Evolutionary conservation across 139 green algal species (phyloP), one percentile per base, ranked within the genome.

Genomic region (Micractinium conductrix): DNA sequence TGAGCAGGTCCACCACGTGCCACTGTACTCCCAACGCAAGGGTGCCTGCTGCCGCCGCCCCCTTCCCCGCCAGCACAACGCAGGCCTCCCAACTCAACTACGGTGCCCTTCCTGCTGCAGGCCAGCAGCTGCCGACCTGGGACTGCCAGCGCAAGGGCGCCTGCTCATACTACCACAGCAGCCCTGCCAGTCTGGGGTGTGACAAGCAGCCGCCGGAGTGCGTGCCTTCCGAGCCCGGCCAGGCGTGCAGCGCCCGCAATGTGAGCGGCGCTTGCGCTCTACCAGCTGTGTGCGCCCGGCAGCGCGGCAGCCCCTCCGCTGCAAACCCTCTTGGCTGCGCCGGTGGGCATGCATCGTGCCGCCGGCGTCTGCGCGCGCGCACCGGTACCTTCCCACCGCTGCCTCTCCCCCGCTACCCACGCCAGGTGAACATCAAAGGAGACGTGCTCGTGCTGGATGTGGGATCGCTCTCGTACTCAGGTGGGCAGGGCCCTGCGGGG

Each of bases 391-490:
- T n/a, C n/a, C n/a, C n/a, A n/a, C n/a, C n/a, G n/a, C n/a, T n/a
- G n/a, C n/a, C n/a, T n/a, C n/a, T n/a, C n/a, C n/a, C n/a, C n/a
- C n/a, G n/a, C n/a, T n/a, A n/a, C n/a, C n/a, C n/a, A n/a, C n/a
- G n/a, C n/a, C n/a, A n/a, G n/a, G n/a, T 38, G 7, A 76, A 76
- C 42, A 55, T 55, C 70, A 37, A 55, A 19, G 70, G 70, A 26
- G 37, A 76, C 0, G 70, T 76, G 40, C 38, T 74, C 37, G 21
- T 74, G 38, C 70, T 76, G 70, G 70, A 76, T 24, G 70, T 76
- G 8, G 53, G 7, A 9, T 76, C 70, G 8, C 28, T 53, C 26
- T 50, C 43, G 19, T 76, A 76, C 70, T 22, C 28, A 24, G 70
- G 70, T 48, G 28, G 26, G 37, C 30, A 35, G 60, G 60, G 26